Percentiles rank a stretch among this genome's conserved stretches.
phyloP scores from a whole-genome alignment of 2,329 filamentous ascomycete species.

The Cryphonectria carpinicola region DNA sequence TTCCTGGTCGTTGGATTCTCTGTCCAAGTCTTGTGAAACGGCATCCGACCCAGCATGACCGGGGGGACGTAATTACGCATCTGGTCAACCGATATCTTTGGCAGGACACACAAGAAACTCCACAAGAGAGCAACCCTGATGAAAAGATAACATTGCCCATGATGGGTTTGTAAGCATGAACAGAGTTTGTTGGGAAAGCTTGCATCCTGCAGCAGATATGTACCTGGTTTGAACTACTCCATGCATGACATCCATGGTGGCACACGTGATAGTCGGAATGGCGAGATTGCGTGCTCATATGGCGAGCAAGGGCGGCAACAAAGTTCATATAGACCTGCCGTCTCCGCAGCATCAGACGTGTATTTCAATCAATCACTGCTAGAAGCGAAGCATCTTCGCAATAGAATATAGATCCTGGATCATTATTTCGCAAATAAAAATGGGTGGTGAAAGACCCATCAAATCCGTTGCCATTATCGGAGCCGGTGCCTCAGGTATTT shows the following conservation, averaged over 20 bases:
- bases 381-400: background rate
- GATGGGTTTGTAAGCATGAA: background rate
- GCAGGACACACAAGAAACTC: background rate
- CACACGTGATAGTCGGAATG: conserved; percentile 18
- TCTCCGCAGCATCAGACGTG: conserved; percentile 5
- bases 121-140: background rate
- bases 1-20: no score
- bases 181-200: background rate
- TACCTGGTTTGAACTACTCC: background rate
- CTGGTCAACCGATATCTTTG: background rate
- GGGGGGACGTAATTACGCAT: no score
- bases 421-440: background rate
- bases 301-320: conserved; percentile 5
- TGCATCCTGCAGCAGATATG: background rate
- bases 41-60: no score
- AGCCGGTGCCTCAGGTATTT: conserved; percentile 47
- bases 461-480: conserved; percentile 49
- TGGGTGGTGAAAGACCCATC: conserved; percentile 35
- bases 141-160: background rate
- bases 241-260: background rate
- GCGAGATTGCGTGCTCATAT: conserved; percentile 21
- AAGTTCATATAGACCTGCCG: background rate
- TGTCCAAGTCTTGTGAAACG: no score
- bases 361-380: background rate
- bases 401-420: background rate